Conservation (phyloP, 805 yeast species). For the Zygosaccharomyces kombuchaensis region DNA sequence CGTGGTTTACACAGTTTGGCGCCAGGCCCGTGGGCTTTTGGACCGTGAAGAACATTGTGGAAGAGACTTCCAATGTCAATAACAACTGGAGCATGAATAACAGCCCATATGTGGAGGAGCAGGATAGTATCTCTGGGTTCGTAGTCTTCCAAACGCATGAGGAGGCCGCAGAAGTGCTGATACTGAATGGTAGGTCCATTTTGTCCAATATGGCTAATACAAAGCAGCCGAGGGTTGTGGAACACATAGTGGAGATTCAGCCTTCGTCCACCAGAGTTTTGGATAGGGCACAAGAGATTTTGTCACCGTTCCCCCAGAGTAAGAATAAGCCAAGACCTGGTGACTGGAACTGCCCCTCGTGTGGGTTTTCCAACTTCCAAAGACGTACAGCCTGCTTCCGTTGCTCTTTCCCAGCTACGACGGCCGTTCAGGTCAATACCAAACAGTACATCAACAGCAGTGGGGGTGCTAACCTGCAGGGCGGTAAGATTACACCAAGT, state of each 20-base stretch:
- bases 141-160: conserved; percentile 82
- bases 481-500: conserved; percentile 6
- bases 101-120: conserved; percentile 40
- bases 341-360: conserved; percentile 96
- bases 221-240: conserved; percentile 40
- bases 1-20: conserved; percentile 87
- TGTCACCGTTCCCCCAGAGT: conserved; percentile 78
- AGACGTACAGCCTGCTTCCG: conserved; percentile 91
- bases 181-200: conserved; percentile 67
- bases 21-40: conserved; percentile 85
- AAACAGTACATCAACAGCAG: conserved; percentile 18
- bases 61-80: conserved; percentile 24
- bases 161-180: conserved; percentile 74
- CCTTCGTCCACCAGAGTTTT: conserved; percentile 77
- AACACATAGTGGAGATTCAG: conserved; percentile 74
- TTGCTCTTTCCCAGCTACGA: conserved; percentile 80
- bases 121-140: conserved; percentile 65
- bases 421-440: conserved; percentile 55
- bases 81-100: conserved; percentile 27
- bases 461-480: conserved; percentile 15
- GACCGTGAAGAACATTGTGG: conserved; percentile 62
- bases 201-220: conserved; percentile 35
- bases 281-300: conserved; percentile 75
- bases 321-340: conserved; percentile 93
- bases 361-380: conserved; percentile 93